These are phyloP conservation scores for Rhododendron mucronatum DNA, from an alignment of 148 eudicot genomes.

Conservation along the genomic window DNA sequence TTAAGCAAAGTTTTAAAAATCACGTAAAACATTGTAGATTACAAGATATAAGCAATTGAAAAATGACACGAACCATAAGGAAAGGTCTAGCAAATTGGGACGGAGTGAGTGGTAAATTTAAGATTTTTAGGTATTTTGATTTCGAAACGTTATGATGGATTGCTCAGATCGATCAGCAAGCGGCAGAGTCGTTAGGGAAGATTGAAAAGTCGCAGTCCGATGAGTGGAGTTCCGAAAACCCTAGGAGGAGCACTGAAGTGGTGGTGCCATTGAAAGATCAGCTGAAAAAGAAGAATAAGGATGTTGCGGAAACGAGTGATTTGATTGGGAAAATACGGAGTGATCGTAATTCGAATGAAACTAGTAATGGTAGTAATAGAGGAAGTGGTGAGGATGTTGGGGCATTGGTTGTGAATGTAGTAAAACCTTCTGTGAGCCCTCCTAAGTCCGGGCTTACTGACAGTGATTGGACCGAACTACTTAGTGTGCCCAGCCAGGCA, in stretches of 20 bases:
- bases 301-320: constrained; percentile 24
- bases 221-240: constrained; percentile 33
- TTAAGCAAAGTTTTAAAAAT: background rate
- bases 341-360: constrained; percentile 17
- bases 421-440: constrained; percentile 21
- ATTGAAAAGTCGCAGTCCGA: constrained; percentile 54
- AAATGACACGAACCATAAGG: background rate
- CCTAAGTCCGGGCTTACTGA: constrained; percentile 46
- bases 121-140: background rate
- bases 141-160: background rate
- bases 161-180: constrained; percentile 90
- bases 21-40: background rate
- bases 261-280: constrained; percentile 67
- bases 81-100: background rate
- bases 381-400: constrained; percentile 26
- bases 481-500: constrained; percentile 50
- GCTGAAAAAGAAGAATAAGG: constrained; percentile 51
- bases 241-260: constrained; percentile 26
- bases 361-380: constrained; percentile 8
- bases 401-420: constrained; percentile 7
- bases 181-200: constrained; percentile 80
- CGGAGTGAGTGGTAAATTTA: background rate
- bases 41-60: background rate
- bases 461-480: constrained; percentile 89
- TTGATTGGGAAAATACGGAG: constrained; percentile 20